Percentiles rank a stretch among this genome's conserved stretches.
These are phyloP conservation scores for Diplotaxis tenuifolia DNA, from an alignment of 345 rosid species.

Conservation along the genomic window DNA sequence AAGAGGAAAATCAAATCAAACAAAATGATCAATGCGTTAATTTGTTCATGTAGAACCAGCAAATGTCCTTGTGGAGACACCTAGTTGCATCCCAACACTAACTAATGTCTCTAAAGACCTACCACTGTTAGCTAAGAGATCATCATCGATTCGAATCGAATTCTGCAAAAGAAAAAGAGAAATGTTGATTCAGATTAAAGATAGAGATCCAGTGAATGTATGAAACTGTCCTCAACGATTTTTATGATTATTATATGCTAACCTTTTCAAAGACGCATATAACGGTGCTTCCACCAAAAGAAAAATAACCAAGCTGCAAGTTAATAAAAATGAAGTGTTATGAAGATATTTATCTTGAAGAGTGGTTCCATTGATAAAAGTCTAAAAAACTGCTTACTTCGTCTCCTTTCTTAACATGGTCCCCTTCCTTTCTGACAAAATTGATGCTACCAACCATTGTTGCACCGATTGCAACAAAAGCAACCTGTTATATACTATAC, in stretches of 20 bases:
- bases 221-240: too few relatives aligned
- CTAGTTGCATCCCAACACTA: slow-evolving; percentile 75
- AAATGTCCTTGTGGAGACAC: slow-evolving; percentile 49
- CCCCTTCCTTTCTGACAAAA: slow-evolving; percentile 61
- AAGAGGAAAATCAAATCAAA: neutral
- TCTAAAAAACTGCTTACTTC: slow-evolving; percentile 50
- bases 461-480: slow-evolving; percentile 92
- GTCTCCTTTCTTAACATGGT: slow-evolving; percentile 65
- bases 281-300: slow-evolving; percentile 96
- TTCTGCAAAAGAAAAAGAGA: slow-evolving; percentile 48
- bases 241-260: slow-evolving; percentile 11
- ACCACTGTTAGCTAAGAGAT: slow-evolving; percentile 67
- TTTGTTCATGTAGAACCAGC: neutral
- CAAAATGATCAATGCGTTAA: neutral
- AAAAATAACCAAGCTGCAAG: slow-evolving; percentile 80
- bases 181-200: neutral
- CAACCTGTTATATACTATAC: slow-evolving; percentile 56
- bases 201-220: neutral
- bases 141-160: slow-evolving; percentile 62
- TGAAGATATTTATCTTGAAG: neutral
- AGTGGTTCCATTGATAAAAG: neutral
- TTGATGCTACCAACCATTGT: slow-evolving; percentile 95
- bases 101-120: slow-evolving; percentile 91
- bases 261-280: slow-evolving; percentile 89
- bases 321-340: slow-evolving; percentile 11